Conservation (phyloP, 2,329 filamentous ascomycete species). For the Exophiala sp. region DNA sequence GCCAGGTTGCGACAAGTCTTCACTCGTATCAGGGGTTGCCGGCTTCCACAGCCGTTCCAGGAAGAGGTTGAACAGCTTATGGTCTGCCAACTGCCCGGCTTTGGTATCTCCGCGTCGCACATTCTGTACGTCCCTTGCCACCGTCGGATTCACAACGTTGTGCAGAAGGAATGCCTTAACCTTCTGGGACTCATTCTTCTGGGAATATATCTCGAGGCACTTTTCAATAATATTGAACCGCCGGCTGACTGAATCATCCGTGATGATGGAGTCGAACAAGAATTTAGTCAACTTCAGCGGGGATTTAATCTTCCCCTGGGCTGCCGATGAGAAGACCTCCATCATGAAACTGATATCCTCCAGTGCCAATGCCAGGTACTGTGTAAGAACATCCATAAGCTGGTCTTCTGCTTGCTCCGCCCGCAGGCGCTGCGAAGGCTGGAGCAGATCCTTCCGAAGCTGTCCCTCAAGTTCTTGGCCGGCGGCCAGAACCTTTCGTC, state of each 20-base stretch:
- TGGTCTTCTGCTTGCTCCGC: conserved; percentile 86
- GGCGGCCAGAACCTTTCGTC: conserved; percentile 55
- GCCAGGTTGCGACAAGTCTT: conserved; percentile 76
- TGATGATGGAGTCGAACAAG: conserved; percentile 79
- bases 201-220: conserved; percentile 80
- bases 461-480: conserved; percentile 74
- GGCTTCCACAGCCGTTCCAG: conserved; percentile 92
- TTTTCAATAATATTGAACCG: conserved; percentile 76
- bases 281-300: conserved; percentile 72
- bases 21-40: conserved; percentile 70
- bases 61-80: conserved; percentile 78
- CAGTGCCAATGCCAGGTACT: conserved; percentile 67
- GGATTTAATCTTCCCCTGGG: conserved; percentile 71
- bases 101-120: conserved; percentile 59
- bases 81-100: conserved; percentile 72
- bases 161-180: conserved; percentile 90
- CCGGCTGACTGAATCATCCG: conserved; percentile 75
- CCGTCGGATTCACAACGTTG: conserved; percentile 88
- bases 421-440: conserved; percentile 68
- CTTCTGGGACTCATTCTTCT: conserved; percentile 72
- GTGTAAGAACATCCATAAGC: conserved; percentile 76
- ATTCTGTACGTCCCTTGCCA: conserved; percentile 91
- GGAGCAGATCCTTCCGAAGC: conserved; percentile 63
- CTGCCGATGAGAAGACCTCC: conserved; percentile 74
- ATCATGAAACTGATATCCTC: conserved; percentile 79